Percentiles rank a stretch among this genome's conserved stretches.
Evolutionary conservation across 106 monocot genomes (phyloP).

Genomic region (Acorus gramineus): DNA sequence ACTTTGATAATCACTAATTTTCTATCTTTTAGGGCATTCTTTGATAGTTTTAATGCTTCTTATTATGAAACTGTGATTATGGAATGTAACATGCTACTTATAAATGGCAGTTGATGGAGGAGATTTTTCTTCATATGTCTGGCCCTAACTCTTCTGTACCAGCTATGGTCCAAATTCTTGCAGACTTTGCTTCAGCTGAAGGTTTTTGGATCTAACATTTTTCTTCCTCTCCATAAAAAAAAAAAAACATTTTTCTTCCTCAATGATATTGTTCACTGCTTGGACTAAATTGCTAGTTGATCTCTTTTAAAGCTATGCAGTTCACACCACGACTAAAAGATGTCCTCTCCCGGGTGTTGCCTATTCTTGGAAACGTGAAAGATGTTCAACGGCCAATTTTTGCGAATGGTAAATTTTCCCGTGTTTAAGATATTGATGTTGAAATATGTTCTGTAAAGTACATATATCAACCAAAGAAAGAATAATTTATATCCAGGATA

Average conservation of each 20-base stretch:
- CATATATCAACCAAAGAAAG: no score
- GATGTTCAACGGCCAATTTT: conserved; percentile 74
- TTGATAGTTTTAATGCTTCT: no score
- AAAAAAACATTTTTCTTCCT: background rate
- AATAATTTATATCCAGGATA: no score
- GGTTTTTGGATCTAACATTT: conserved; percentile 27
- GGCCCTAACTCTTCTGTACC: conserved; percentile 73
- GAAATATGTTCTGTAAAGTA: no score
- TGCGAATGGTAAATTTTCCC: conserved; percentile 63
- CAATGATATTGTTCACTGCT: no score
- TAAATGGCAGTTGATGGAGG: conserved; percentile 79
- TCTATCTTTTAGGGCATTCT: no score
- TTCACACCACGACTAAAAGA: conserved; percentile 82
- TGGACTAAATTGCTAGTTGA: background rate
- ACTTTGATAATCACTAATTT: no score
- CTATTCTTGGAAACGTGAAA: conserved; percentile 74
- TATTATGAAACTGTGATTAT: no score
- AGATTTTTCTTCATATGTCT: conserved; percentile 84
- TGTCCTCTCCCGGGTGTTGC: conserved; percentile 74
- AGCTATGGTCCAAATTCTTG: conserved; percentile 92
- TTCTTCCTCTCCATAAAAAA: conserved; percentile 1
- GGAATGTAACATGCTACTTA: background rate
- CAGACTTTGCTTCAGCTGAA: conserved; percentile 85
- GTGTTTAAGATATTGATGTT: no score
- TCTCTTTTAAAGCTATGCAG: conserved; percentile 58